phyloP scores from a whole-genome alignment of 257 asterid genomes.

The Anisodus tanguticus region DNA sequence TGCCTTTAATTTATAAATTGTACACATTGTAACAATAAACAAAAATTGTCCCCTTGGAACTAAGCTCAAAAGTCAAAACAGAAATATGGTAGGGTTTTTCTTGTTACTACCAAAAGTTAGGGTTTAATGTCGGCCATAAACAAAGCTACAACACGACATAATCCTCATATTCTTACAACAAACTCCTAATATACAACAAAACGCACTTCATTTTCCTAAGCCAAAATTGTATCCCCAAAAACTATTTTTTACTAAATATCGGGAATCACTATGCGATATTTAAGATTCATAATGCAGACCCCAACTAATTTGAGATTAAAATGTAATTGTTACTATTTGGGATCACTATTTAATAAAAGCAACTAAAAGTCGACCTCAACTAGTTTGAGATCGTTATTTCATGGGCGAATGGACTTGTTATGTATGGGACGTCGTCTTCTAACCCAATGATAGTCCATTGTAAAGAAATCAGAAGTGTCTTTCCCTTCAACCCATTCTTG shows the following conservation, averaged over 20 bases:
- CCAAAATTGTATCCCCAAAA: conserved; percentile 28
- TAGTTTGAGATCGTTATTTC: conserved; percentile 31
- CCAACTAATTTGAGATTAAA: no score
- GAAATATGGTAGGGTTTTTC: conserved; percentile 21
- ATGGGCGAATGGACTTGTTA: conserved; percentile 64
- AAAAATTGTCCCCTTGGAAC: conserved; percentile 25
- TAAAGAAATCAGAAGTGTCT: conserved; percentile 52
- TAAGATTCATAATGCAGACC: not conserved
- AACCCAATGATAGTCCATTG: conserved; percentile 73
- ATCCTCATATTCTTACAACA: conserved; percentile 51
- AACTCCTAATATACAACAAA: conserved; percentile 12
- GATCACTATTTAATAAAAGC: not conserved
- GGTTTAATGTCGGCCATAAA: conserved; percentile 59
- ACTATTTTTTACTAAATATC: not conserved
- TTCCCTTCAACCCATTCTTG: conserved; percentile 56
- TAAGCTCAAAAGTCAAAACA: conserved; percentile 24
- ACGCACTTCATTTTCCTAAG: not conserved
- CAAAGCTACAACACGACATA: conserved; percentile 42
- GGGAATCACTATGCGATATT: not conserved
- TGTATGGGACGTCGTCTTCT: conserved; percentile 77
- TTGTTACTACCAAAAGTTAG: conserved; percentile 45
- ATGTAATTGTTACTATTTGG: no score
- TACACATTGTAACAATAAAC: not conserved
- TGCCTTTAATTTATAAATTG: conserved; percentile 31
- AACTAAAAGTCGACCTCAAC: not conserved